A percentile compares a stretch with the other conserved stretches of the same genome.
These are phyloP conservation scores for Dendrobium chrysotoxum DNA, from an alignment of 106 monocot genomes.

Conservation along the genomic window DNA sequence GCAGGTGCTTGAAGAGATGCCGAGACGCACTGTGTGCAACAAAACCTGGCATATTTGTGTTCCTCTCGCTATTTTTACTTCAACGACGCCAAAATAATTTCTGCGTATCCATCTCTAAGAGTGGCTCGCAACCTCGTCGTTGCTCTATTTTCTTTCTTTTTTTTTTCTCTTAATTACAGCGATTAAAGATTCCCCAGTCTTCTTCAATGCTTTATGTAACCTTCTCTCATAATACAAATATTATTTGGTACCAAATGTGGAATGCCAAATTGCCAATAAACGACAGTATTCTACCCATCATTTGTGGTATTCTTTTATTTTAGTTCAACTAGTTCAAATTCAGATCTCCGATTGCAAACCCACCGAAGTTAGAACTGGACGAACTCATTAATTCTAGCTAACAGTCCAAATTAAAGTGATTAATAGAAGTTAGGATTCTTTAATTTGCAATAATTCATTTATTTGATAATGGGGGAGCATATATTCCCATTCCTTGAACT, in stretches of 20 bases:
- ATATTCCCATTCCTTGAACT: too few relatives aligned
- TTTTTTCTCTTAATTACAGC: background rate
- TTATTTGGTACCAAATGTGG: background rate
- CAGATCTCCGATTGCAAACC: too few relatives aligned
- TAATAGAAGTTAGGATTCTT: too few relatives aligned
- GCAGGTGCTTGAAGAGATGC: background rate
- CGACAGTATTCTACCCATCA: too few relatives aligned
- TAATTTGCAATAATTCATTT: too few relatives aligned
- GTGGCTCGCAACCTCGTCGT: background rate
- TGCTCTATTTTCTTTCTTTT: background rate
- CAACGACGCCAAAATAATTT: background rate
- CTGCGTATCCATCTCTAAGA: background rate
- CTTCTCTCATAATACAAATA: background rate
- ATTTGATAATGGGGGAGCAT: too few relatives aligned
- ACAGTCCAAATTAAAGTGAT: too few relatives aligned
- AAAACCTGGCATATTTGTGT: background rate
- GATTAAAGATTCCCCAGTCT: background rate
- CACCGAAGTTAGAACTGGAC: too few relatives aligned
- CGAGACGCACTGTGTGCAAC: background rate
- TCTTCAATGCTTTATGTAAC: background rate
- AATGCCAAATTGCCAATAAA: background rate
- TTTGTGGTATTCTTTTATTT: too few relatives aligned
- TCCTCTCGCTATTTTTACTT: background rate
- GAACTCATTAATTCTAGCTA: too few relatives aligned
- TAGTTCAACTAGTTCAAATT: too few relatives aligned